A percentile compares a stretch with the other conserved stretches of the same genome.
phyloP scores from a whole-genome alignment of 345 rosid species.

The thale cress (Arabidopsis thaliana) region TAIR10.1 NC_003076.8:23350001-23350500 shows the following conservation, averaged over 20 bases:
- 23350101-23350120: too few relatives aligned
- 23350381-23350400: neutral
- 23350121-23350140: too few relatives aligned
- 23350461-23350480: neutral
- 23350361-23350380: neutral
- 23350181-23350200: too few relatives aligned
- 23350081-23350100: neutral
- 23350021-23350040: constrained; percentile 8
- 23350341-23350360: neutral
- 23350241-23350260: too few relatives aligned
- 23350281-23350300: too few relatives aligned
- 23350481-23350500: neutral
- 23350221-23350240: too few relatives aligned
- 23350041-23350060: neutral
- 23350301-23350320: neutral
- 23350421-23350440: constrained; percentile 9
- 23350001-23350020: neutral
- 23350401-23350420: neutral
- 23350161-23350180: too few relatives aligned
- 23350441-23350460: neutral
- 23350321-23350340: neutral
- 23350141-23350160: too few relatives aligned
- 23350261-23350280: too few relatives aligned
- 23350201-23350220: too few relatives aligned
- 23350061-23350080: neutral